A percentile compares a stretch with the other conserved stretches of the same genome.
Conservation (phyloP, 2,329 filamentous ascomycete genomes). For the Fusarium sp. region DNA sequence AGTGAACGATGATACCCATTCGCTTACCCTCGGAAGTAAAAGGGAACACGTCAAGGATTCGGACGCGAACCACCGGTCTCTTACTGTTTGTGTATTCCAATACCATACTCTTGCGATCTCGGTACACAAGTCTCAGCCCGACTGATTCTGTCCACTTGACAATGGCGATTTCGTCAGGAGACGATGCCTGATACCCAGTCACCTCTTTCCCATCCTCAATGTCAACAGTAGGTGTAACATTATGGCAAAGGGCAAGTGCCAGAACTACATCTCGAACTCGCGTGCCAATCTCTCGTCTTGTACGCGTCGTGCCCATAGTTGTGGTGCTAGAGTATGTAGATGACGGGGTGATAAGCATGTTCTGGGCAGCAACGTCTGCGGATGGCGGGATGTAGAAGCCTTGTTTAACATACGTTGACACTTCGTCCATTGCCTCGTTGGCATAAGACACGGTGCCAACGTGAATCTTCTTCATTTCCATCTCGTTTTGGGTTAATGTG, state of each 20-base stretch:
- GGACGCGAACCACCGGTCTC: constrained; percentile 80
- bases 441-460: constrained; percentile 98
- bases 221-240: constrained; percentile 86
- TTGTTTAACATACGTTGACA: constrained; percentile 84
- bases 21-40: constrained; percentile 98
- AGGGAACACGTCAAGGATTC: constrained; percentile 93
- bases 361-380: constrained; percentile 54
- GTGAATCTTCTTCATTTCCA: constrained; percentile 99
- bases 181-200: constrained; percentile 94
- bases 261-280: constrained; percentile 93
- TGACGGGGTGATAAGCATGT: constrained; percentile 76
- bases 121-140: constrained; percentile 82
- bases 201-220: constrained; percentile 79
- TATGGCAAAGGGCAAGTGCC: constrained; percentile 92
- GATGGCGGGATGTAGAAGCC: constrained; percentile 71
- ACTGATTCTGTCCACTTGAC: constrained; percentile 95
- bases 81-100: constrained; percentile 81
- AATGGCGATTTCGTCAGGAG: constrained; percentile 97
- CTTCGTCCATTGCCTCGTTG: constrained; percentile 99
- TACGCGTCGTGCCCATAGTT: constrained; percentile 76
- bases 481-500: constrained; percentile 97
- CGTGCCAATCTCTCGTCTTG: constrained; percentile 90
- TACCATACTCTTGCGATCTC: constrained; percentile 86
- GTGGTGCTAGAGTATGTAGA: constrained; percentile 71
- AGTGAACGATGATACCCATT: constrained; percentile 96